phyloP scores from a whole-genome alignment of 805 yeast genomes.

The Kazachstania psychrophila region DNA sequence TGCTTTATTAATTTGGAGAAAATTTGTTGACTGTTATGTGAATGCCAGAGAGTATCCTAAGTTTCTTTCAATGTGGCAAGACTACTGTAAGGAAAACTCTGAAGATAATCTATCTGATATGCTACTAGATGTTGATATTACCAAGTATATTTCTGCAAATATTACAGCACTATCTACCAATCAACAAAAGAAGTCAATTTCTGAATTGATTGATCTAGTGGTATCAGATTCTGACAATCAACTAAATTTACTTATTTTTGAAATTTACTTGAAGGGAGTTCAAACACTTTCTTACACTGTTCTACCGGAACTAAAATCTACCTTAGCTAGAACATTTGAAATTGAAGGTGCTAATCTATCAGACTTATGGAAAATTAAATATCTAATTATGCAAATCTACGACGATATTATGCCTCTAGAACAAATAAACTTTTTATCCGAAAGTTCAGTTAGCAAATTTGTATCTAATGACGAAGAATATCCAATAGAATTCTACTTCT shows the following conservation, averaged over 20 bases:
- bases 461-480: neutral
- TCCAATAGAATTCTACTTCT: conserved; percentile 24
- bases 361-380: conserved; percentile 40
- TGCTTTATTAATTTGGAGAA: conserved; percentile 18
- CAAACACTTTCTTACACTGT: conserved; percentile 26
- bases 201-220: conserved; percentile 11
- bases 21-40: conserved; percentile 39
- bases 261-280: conserved; percentile 36
- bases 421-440: conserved; percentile 9
- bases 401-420: conserved; percentile 31
- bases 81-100: conserved; percentile 10
- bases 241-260: conserved; percentile 17
- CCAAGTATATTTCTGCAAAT: conserved; percentile 33
- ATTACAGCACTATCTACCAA: conserved; percentile 38
- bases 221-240: conserved; percentile 7
- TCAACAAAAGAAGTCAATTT: conserved; percentile 32
- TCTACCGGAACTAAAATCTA: conserved; percentile 15
- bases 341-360: conserved; percentile 7
- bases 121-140: conserved; percentile 25
- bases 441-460: neutral
- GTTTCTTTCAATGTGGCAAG: conserved; percentile 42
- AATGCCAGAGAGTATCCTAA: conserved; percentile 48
- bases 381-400: conserved; percentile 40
- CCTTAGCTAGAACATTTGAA: conserved; percentile 23
- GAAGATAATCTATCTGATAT: conserved; percentile 8